Evolutionary conservation across 768 basidiomycete species (phyloP).

Genomic region (Tricholoma flavovirens): DNA sequence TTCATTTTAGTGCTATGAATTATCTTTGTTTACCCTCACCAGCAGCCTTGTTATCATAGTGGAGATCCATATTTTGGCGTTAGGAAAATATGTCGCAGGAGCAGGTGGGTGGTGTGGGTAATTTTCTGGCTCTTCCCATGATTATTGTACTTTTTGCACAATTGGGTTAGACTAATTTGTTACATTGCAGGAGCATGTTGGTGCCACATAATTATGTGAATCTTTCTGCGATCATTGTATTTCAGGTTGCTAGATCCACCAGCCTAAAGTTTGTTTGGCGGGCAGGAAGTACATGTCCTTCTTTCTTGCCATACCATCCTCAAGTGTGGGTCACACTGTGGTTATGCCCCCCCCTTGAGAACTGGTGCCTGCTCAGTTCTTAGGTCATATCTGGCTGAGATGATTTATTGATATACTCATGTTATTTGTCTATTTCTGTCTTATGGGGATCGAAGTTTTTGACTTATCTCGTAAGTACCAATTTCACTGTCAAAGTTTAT

Average conservation of each 20-base stretch:
- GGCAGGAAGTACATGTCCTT: neutral
- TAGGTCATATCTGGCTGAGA: neutral
- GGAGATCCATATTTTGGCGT: neutral
- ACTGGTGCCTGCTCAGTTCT: neutral
- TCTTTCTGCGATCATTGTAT: neutral
- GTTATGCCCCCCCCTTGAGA: neutral
- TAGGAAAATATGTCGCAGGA: neutral
- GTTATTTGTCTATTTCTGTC: neutral
- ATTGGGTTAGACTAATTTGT: neutral
- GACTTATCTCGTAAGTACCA: neutral
- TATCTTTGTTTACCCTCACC: neutral
- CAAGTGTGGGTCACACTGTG: neutral
- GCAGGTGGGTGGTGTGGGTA: neutral
- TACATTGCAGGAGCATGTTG: neutral
- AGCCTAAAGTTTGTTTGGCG: neutral
- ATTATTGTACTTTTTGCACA: neutral
- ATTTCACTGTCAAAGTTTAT: neutral
- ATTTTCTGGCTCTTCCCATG: neutral
- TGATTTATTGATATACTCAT: neutral
- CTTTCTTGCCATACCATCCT: neutral
- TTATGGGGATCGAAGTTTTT: neutral
- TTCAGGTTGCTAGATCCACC: neutral
- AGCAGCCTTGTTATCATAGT: neutral
- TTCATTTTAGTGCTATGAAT: no score
- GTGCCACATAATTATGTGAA: neutral